phyloP scores from a whole-genome alignment of 2,329 filamentous ascomycete species.

The Plectosphaerella sp. region DNA sequence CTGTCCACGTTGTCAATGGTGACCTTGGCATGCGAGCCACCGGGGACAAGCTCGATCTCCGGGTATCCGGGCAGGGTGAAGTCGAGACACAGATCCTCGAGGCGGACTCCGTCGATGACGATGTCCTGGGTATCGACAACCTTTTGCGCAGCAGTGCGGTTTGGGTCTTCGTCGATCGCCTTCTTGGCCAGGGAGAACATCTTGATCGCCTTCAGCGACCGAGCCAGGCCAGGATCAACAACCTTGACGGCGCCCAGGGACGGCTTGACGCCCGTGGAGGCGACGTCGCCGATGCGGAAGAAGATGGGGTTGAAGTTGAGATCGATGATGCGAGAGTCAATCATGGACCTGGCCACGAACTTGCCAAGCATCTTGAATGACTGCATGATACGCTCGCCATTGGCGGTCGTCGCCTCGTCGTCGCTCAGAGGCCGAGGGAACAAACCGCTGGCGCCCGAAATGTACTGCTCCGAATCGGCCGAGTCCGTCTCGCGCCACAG shows the following conservation, averaged over 20 bases:
- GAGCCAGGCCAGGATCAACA: conserved; percentile 81
- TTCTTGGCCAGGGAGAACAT: conserved; percentile 82
- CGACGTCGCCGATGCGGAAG: conserved; percentile 83
- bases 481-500: conserved; percentile 92
- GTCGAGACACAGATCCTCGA: conserved; percentile 88
- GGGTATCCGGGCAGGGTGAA: conserved; percentile 94
- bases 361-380: conserved; percentile 93
- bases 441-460: conserved; percentile 76
- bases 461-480: conserved; percentile 69
- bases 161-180: conserved; percentile 68
- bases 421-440: conserved; percentile 90
- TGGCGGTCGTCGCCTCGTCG: conserved; percentile 67
- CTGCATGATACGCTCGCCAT: conserved; percentile 82
- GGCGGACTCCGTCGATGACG: conserved; percentile 66
- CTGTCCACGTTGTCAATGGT: conserved; percentile 87
- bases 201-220: conserved; percentile 81
- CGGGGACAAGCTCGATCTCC: conserved; percentile 72
- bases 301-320: conserved; percentile 97
- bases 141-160: conserved; percentile 66
- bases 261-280: conserved; percentile 62
- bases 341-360: conserved; percentile 96
- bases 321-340: conserved; percentile 96
- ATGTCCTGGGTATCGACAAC: conserved; percentile 64
- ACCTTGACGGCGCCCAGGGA: conserved; percentile 86
- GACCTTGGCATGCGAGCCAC: conserved; percentile 70